phyloP scores from a whole-genome alignment of 2,329 filamentous ascomycete genomes.

The Whalleya microplaca region DNA sequence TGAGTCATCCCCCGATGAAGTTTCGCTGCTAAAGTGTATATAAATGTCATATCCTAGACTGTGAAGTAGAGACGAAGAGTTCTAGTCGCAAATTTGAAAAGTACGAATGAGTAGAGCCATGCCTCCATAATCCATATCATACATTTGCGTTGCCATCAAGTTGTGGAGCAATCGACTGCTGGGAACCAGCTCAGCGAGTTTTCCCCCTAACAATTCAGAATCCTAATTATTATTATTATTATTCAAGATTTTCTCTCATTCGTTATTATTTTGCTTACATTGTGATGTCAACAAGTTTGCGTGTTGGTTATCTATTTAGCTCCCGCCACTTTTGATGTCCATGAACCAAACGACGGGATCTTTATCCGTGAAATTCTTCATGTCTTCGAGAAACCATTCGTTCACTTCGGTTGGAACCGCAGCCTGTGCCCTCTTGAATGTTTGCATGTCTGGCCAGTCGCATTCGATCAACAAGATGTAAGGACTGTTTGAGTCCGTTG shows the following conservation, averaged over 20 bases:
- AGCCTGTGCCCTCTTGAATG: conserved; percentile 13
- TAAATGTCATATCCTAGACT: neutral
- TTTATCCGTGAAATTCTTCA: conserved; percentile 24
- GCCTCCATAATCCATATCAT: neutral
- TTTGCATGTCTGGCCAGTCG: conserved; percentile 22
- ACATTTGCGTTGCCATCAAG: neutral
- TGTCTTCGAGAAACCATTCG: conserved; percentile 16
- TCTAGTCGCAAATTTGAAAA: neutral
- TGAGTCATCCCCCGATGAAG: neutral
- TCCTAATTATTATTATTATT: neutral
- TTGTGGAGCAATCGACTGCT: conserved; percentile 1
- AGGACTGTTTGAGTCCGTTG: conserved; percentile 11
- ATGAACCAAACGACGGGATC: conserved; percentile 26
- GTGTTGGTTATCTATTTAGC: neutral
- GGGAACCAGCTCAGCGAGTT: neutral
- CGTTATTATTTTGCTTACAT: too few species aligned
- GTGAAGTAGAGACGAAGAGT: neutral
- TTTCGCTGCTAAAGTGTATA: neutral
- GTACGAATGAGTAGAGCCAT: neutral
- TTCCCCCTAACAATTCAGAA: neutral
- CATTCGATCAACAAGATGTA: conserved; percentile 19
- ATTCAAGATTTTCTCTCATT: too few species aligned
- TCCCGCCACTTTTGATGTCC: conserved; percentile 15
- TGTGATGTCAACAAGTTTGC: neutral
- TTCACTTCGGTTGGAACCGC: conserved; percentile 13